Percentiles rank a stretch among this genome's conserved stretches.
phyloP scores from a whole-genome alignment of 176 grass and related monocot species.

The Bromus sterilis region DNA sequence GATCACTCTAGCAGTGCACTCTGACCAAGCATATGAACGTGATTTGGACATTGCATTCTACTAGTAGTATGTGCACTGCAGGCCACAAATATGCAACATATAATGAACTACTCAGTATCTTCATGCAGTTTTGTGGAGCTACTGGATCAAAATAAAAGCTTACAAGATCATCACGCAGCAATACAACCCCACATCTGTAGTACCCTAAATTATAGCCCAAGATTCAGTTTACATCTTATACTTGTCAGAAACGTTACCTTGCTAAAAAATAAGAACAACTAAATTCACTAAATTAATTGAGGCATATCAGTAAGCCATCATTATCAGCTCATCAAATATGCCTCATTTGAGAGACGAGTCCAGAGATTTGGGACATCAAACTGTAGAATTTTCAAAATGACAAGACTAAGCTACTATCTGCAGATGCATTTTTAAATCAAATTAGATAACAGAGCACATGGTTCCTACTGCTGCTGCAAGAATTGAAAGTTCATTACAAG shows the following conservation, averaged over 20 bases:
- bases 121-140: not conserved
- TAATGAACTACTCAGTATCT: not conserved
- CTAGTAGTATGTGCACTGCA: not conserved
- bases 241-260: not conserved
- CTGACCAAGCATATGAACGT: not conserved
- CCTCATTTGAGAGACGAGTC: not conserved
- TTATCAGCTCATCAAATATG: not conserved
- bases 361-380: not conserved
- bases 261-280: not conserved
- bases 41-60: not conserved
- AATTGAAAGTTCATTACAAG: not conserved
- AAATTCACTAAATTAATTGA: not conserved
- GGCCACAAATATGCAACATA: not conserved
- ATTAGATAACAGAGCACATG: not conserved
- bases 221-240: not conserved
- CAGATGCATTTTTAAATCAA: not conserved
- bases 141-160: not conserved
- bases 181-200: not conserved
- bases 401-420: not conserved
- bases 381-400: not conserved
- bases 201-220: not conserved
- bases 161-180: not conserved
- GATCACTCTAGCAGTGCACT: not conserved
- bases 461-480: not conserved
- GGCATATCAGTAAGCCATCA: not conserved